These are phyloP conservation scores for Fusarium tjaetaba DNA, from an alignment of 2,329 filamentous ascomycete species.

Conservation along the genomic window DNA sequence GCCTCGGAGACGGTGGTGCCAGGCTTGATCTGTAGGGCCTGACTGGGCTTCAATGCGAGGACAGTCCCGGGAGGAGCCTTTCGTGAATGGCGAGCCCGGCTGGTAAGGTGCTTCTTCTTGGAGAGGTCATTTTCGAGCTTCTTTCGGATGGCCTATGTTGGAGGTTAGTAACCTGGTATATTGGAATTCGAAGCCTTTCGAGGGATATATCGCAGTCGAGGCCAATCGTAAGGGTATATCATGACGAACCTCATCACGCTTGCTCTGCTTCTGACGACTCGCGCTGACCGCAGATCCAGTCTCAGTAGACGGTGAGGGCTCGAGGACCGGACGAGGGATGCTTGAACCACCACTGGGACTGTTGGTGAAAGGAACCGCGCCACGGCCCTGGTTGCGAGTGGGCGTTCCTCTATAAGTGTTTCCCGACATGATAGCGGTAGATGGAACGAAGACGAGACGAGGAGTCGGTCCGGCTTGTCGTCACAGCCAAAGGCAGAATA, in stretches of 20 bases:
- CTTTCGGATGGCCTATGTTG: conserved; percentile 84
- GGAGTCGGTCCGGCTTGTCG: conserved; percentile 31
- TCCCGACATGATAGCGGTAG: conserved; percentile 60
- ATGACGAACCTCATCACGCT: conserved; percentile 91
- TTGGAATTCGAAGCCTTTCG: conserved; percentile 3
- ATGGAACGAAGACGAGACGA: conserved; percentile 32
- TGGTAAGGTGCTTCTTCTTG: conserved; percentile 90
- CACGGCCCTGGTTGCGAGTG: conserved; percentile 67
- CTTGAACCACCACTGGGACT: conserved; percentile 68
- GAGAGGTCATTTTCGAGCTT: conserved; percentile 98
- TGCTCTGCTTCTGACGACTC: conserved; percentile 94
- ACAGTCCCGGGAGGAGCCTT: conserved; percentile 97
- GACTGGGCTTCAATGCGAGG: conserved; percentile 92
- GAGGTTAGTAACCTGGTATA: conserved; percentile 26
- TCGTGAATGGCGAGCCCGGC: conserved; percentile 82
- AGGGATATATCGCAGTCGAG: conserved; percentile 25
- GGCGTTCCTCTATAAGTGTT: conserved; percentile 77
- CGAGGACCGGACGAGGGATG: conserved; percentile 78
- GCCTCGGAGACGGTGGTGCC: conserved; percentile 93
- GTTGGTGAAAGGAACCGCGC: conserved; percentile 67
- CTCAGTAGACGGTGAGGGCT: conserved; percentile 66
- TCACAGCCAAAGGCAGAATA: conserved; percentile 27
- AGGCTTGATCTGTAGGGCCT: conserved; percentile 97
- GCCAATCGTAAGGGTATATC: conserved; percentile 6
- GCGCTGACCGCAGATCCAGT: conserved; percentile 80